These are phyloP conservation scores for Lentinula sp. DNA, from an alignment of 768 basidiomycete genomes.

Conservation along the genomic window DNA sequence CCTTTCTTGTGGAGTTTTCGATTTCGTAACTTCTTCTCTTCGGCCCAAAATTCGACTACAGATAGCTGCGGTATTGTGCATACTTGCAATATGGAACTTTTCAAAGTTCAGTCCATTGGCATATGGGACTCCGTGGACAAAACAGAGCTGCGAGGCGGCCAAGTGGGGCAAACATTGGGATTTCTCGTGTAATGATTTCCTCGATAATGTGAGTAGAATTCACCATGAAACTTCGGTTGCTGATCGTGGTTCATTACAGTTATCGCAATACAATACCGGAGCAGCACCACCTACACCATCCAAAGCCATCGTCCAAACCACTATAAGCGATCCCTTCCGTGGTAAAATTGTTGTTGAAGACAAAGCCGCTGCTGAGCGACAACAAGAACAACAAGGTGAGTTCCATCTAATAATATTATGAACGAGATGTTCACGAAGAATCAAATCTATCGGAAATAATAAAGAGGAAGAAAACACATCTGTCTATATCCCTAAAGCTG, in stretches of 20 bases:
- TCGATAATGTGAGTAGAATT: constrained; percentile 48
- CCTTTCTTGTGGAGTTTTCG: constrained; percentile 71
- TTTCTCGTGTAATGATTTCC: constrained; percentile 81
- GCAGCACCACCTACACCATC: constrained; percentile 30
- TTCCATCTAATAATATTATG: not conserved
- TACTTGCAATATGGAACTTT: constrained; percentile 77
- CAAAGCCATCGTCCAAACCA: constrained; percentile 31
- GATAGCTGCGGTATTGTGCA: constrained; percentile 66
- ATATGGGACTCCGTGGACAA: constrained; percentile 89
- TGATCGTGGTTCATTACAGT: constrained; percentile 29
- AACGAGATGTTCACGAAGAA: too few relatives aligned
- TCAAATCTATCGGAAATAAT: not conserved
- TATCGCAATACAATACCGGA: constrained; percentile 43
- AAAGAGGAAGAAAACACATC: constrained; percentile 25
- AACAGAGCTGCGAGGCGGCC: constrained; percentile 61
- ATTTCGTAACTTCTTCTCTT: constrained; percentile 75
- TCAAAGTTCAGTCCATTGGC: constrained; percentile 71
- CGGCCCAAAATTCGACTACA: constrained; percentile 75
- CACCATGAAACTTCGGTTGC: not conserved
- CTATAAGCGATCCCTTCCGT: constrained; percentile 48
- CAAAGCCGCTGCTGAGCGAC: constrained; percentile 15
- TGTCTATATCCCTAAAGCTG: constrained; percentile 45
- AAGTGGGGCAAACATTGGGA: constrained; percentile 96
- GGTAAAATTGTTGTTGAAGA: constrained; percentile 50
- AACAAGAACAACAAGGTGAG: constrained; percentile 4